Evolutionary conservation across 164 flowering plant genomes (phyloP), one percentile per base, ranked within the genome.

Genomic region (Kalanchoe fedtschenkoi): DNA sequence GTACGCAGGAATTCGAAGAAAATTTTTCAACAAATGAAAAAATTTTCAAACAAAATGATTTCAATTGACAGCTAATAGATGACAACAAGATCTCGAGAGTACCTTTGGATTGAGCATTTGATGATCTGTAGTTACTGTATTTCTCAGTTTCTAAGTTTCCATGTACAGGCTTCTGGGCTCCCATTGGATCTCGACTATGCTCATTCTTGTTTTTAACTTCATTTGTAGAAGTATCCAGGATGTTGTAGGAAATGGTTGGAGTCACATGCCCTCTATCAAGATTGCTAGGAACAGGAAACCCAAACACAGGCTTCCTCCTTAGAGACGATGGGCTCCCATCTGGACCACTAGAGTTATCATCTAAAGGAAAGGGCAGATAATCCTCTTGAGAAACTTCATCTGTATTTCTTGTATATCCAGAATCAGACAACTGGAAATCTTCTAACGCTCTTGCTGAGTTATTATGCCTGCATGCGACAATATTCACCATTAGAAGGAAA

Each of bases 301-400:
- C 86, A 69, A 72, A 59, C 3, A 83, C 69, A 37, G 80, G 55
- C 69, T 70, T 78, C 70, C 73, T 77, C 59, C 66, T 64, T 42
- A 68, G 58, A 68, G 51, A 66, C 6, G 88, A 81, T 61, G 87
- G 89, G 58, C 83, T 78, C 26, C 80, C 78, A 44, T 76, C 89
- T 67, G 84, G 78, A 65, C 83, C 83, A 68, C 79, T 78, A 55
- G 81, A 71, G 74, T 87, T 92, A 67, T 88, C 91, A 75, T 88
- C 96, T 24, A 89, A 67, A 65, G 69, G 60, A 70, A 87, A 87
- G 53, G 96, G 95, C 65, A 91, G 69, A 69, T 75, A 77, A 75
- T 90, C 91, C 66, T 91, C 99, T 69, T 82, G 89, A 71, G 83
- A 80, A 70, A 61, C 76, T 66, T 81, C 95, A 22, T 77, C 85